Percentiles rank a stretch among this genome's conserved stretches.
phyloP scores from a whole-genome alignment of 2,329 filamentous ascomycete genomes.

The Aotearoamyces nothofagi region DNA sequence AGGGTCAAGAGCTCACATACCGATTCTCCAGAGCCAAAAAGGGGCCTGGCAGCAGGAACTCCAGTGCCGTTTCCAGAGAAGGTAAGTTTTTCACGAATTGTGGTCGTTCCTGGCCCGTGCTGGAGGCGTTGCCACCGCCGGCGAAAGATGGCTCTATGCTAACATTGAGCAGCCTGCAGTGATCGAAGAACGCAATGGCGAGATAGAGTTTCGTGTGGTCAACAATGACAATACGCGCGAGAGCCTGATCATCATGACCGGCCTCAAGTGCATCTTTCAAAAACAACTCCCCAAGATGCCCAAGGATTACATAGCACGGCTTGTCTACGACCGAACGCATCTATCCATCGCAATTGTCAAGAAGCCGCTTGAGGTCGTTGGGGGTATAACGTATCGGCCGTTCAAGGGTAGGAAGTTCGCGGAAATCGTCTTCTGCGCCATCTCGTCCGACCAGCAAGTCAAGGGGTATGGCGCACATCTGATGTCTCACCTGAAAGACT shows the following conservation, averaged over 20 bases:
- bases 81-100: slow-evolving; percentile 28
- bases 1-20: slow-evolving; percentile 38
- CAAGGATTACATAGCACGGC: slow-evolving; percentile 93
- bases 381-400: slow-evolving; percentile 89
- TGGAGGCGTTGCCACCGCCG: neutral
- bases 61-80: slow-evolving; percentile 84
- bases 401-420: slow-evolving; percentile 89
- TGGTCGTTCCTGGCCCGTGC: neutral
- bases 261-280: slow-evolving; percentile 94
- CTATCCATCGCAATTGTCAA: slow-evolving; percentile 95
- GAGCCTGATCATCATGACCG: slow-evolving; percentile 86
- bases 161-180: slow-evolving; percentile 53
- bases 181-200: slow-evolving; percentile 80
- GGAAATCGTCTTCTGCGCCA: slow-evolving; percentile 97
- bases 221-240: slow-evolving; percentile 88
- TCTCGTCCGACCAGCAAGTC: slow-evolving; percentile 94
- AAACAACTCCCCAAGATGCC: slow-evolving; percentile 99
- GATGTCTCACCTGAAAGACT: slow-evolving; percentile 97
- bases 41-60: slow-evolving; percentile 35
- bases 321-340: slow-evolving; percentile 95
- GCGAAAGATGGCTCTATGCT: slow-evolving; percentile 10
- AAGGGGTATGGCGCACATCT: slow-evolving; percentile 96
- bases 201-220: slow-evolving; percentile 94
- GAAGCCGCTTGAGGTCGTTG: slow-evolving; percentile 87
- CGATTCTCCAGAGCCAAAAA: slow-evolving; percentile 29